These are phyloP conservation scores for Phaffomyces antillensis DNA, from an alignment of 805 yeast species.

Conservation along the genomic window DNA sequence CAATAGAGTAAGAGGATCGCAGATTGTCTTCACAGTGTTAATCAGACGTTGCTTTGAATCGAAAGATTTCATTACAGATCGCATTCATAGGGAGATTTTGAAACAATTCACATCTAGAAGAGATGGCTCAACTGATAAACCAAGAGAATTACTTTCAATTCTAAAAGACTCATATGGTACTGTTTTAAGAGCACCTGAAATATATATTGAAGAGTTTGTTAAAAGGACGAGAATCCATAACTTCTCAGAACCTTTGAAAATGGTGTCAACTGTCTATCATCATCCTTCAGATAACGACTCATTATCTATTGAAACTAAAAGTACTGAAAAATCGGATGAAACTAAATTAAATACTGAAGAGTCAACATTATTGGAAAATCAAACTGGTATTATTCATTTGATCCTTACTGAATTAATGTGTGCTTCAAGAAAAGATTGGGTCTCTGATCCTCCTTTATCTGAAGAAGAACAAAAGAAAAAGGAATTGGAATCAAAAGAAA, in stretches of 20 bases:
- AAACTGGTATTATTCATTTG: conserved; percentile 56
- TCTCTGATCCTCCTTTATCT: conserved; percentile 27
- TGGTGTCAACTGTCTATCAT: conserved; percentile 16
- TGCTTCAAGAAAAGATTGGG: conserved; percentile 34
- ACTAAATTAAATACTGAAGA: conserved; percentile 1
- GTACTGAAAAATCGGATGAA: conserved; percentile 9
- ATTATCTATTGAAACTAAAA: conserved; percentile 16
- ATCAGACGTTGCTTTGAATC: conserved; percentile 69
- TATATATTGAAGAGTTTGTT: conserved; percentile 39
- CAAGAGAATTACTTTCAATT: conserved; percentile 39
- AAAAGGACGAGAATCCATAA: conserved; percentile 36
- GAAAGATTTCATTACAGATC: conserved; percentile 36
- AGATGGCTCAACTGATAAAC: conserved; percentile 22
- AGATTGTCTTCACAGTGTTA: conserved; percentile 44
- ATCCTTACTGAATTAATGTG: conserved; percentile 62
- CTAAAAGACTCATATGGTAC: conserved; percentile 45
- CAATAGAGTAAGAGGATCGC: conserved; percentile 34
- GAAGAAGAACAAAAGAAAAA: conserved; percentile 24
- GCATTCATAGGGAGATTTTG: conserved; percentile 46
- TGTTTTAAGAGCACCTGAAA: conserved; percentile 39
- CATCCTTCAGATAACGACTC: conserved; percentile 18
- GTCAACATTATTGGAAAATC: conserved; percentile 13
- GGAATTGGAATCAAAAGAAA: conserved; percentile 22
- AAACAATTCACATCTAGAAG: conserved; percentile 32
- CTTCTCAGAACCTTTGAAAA: conserved; percentile 33